These are phyloP conservation scores for Apiotrichum laibachii DNA, from an alignment of 1,284 basidiomycete genomes.

Conservation along the genomic window DNA sequence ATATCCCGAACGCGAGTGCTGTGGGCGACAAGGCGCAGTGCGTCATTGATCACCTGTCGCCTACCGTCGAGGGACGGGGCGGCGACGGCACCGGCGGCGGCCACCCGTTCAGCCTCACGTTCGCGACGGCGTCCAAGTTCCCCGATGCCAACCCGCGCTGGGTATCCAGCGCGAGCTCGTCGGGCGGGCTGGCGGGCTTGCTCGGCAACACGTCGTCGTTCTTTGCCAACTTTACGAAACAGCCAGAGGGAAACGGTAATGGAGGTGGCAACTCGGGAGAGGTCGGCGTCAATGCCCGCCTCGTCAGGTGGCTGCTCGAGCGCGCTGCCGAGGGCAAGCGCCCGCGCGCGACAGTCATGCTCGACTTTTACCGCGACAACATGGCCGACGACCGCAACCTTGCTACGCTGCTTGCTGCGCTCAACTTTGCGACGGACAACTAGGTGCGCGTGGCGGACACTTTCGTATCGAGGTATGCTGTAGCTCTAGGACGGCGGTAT, in stretches of 20 bases:
- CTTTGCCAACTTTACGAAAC: constrained; percentile 8
- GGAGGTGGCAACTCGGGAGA: background rate
- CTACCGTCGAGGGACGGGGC: constrained; percentile 15
- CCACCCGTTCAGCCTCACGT: constrained; percentile 62
- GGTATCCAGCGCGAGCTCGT: constrained; percentile 57
- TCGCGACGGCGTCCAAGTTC: constrained; percentile 71
- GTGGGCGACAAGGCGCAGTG: constrained; percentile 59
- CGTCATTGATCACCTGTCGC: constrained; percentile 31
- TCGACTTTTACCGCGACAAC: constrained; percentile 43
- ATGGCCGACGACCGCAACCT: constrained; percentile 12
- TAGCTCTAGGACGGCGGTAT: no score
- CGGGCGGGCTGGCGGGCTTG: constrained; percentile 10
- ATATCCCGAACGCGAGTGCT: constrained; percentile 5
- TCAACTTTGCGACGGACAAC: constrained; percentile 19
- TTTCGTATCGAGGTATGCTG: background rate
- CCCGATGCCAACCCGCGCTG: constrained; percentile 65
- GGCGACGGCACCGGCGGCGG: background rate
- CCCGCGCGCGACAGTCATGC: constrained; percentile 37
- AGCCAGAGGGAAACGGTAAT: no score
- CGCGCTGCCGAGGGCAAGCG: constrained; percentile 26
- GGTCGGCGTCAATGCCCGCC: constrained; percentile 70
- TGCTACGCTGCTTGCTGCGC: constrained; percentile 15
- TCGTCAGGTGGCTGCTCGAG: constrained; percentile 66
- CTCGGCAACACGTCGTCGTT: constrained; percentile 6
- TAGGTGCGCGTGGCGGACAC: background rate